Evolutionary conservation across 2,329 filamentous ascomycete species (phyloP), one percentile per base, ranked within the genome.

Genomic region (Cadophora sp.): DNA sequence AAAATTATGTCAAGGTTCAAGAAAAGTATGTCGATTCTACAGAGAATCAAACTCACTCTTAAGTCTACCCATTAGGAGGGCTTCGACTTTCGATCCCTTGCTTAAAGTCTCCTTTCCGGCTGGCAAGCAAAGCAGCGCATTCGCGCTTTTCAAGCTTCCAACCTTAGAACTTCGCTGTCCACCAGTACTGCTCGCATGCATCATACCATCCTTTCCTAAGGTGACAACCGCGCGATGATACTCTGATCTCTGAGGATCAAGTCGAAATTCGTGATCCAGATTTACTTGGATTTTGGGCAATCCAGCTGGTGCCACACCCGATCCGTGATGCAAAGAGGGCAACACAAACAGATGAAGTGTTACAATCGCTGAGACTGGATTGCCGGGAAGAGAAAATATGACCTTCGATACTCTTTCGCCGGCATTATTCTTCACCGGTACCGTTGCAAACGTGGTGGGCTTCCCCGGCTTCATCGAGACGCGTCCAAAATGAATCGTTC

Each of bases 401-500:
- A 91, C 85, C 77, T 92, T 94, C 1, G 81, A 82, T 27, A 88
- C 79, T 56, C 89, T 85, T 50, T 86, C 82, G 24, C 89, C 87
- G 1, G 75, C 77, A 69, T 86, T 86, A 68, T 87, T 83, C 79
- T 89, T 90, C 48, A 86, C 83, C 0, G 92, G 90, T 0, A 98
- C 86, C 0, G 93, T 97, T 2, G 96, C 96, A 79, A 99, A 99
- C 0, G 96, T 99, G 0, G 94, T 97, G 1, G 96, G 96, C 80
- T 98, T 99, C 4, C 96, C 96, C 0, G 96, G 96, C 82, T 99
- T 99, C 96, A 99, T 98, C 65, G 91, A 88, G 2, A 99, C 96
- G 3, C 96, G 91, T 27, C 96, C 96, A 75, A 99, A 99, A 80
- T 97, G 96, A 73, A 99, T 97, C 0, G 91, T 96, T 8, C 96